Percentiles rank a stretch among this genome's conserved stretches.
phyloP scores from a whole-genome alignment of 495 filamentous ascomycete species.

The Chaetomium cochliodes region DNA sequence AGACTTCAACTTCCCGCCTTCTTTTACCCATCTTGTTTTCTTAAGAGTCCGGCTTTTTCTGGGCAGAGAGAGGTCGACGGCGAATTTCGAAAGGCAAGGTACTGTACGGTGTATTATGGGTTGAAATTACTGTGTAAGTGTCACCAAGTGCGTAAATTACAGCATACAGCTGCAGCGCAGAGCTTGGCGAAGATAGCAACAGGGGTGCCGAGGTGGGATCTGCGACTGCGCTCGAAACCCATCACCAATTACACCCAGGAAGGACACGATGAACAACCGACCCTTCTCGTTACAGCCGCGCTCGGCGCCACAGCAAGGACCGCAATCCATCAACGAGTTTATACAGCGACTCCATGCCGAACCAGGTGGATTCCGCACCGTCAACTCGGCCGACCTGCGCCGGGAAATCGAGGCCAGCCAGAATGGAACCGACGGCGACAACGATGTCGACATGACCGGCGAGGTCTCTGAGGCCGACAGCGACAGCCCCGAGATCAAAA shows the following conservation, averaged over 20 bases:
- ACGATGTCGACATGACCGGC: conserved; percentile 31
- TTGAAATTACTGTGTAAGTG: too few species aligned
- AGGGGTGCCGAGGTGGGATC: not conserved
- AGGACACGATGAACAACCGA: conserved; percentile 41
- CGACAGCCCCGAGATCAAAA: conserved; percentile 40
- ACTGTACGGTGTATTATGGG: too few species aligned
- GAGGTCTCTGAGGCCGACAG: conserved; percentile 39
- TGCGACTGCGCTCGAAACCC: not conserved
- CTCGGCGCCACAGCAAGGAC: conserved; percentile 51
- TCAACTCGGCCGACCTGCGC: conserved; percentile 61
- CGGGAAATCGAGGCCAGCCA: conserved; percentile 55
- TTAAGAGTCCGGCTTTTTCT: too few species aligned
- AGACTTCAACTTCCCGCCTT: too few species aligned
- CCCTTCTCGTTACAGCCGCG: conserved; percentile 66
- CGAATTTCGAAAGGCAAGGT: too few species aligned
- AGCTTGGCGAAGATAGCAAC: not conserved
- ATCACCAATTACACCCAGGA: not conserved
- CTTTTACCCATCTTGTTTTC: too few species aligned
- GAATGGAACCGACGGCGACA: conserved; percentile 30
- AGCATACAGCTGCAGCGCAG: not conserved
- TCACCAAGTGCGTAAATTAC: not conserved
- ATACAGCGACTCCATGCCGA: conserved; percentile 73
- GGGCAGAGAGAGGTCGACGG: too few species aligned
- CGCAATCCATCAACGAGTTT: conserved; percentile 64
- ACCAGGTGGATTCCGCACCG: conserved; percentile 68